Base-by-base conservation (phyloP, 2,329 filamentous ascomycete species). In the Pseudocercospora vitis region DNA sequence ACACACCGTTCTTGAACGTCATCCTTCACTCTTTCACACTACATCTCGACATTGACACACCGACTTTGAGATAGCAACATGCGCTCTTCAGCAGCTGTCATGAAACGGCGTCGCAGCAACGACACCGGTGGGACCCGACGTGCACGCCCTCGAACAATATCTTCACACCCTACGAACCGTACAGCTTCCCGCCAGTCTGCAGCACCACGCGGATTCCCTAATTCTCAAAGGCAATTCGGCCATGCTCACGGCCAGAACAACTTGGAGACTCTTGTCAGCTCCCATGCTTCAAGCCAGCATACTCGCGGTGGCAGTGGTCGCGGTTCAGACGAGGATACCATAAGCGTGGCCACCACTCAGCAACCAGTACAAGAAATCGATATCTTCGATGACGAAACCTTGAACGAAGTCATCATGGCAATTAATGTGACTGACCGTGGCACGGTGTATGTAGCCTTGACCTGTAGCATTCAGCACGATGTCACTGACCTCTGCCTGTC, bases 401-500 rank as follows among this genome's bases (percentile, higher is more conserved):
- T 59, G n/a, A 80, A 82, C 52, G 88, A 94, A 66, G 73, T 90
- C 21, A 80, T 95, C 53, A 89, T 95, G 83, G 88, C 89, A 0
- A 75, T 96, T 19, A 85, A 95, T 54, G 78, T 92, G 68, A 83
- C 80, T 57, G 80, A 85, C n/a, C 80, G 82, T 24, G 84, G 81
- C 0, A 84, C 80, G 0, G 78, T 96, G 40, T 45, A 16, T 14
- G 40, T 45, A 24, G 12, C 24, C n/a, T n/a, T n/a, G n/a, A n/a
- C n/a, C n/a, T n/a, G n/a, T n/a, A n/a, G n/a, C n/a, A n/a, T n/a
- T n/a, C n/a, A n/a, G n/a, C n/a, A 23, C 29, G 4, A 4, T 16
- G 7, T 26, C n/a, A 24, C 40, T 45, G 40, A 45, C 23, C 7
- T 8, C 12, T 26, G 14, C 2, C 4, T 7, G 26, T 26, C 12